Base-by-base conservation (phyloP, 495 filamentous ascomycete species). In the Neurospora cerealis region DNA sequence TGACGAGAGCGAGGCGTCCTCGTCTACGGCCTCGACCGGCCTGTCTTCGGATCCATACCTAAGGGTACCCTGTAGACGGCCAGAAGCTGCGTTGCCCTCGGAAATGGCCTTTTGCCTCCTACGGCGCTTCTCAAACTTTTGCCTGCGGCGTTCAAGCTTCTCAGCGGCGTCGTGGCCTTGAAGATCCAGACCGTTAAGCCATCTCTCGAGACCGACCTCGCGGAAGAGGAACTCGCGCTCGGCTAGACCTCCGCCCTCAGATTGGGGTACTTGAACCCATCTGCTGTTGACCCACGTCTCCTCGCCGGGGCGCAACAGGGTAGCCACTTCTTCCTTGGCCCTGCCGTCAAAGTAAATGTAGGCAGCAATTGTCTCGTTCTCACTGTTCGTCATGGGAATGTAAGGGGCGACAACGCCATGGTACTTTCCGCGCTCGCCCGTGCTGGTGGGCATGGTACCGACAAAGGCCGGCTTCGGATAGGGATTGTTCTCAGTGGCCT, bases 321-420 rank as follows among this genome's bases (percentile, higher is more conserved):
- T 99, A 72, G 96, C 96, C 19, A 98, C 97, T 81, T 99, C 96
- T 78, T 99, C 96, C 82, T 99, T 98, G 38, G 89, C 87, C 69
- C 96, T 86, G 15, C 96, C 96, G 81, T 99, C 96, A 78, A 99
- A 99, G 84, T 98, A 98, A 73, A 99, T 98, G 79, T 99, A 99
- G 15, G 96, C 96, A 21, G 96, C 96, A 71, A 99, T 93, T 3
- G 96, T 98, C 83, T 98, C 96, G 79, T 98, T 97, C 69, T 92
- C 89, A 32, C 93, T 95, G 46, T 90, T 89, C 7, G 95, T 98
- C 82, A 96, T 86, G 4, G 95, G 92, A 73, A 93, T 90, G 81
- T 99, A 99, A 1, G 94, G 93, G 60, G 86, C 88, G n/a, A 97
- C 89, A 38, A 88, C 83, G 75, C 91, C 90, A 73, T 81, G 78